These are phyloP conservation scores for Calonectria hongkongensis DNA, from an alignment of 2,329 filamentous ascomycete genomes.

Conservation along the genomic window DNA sequence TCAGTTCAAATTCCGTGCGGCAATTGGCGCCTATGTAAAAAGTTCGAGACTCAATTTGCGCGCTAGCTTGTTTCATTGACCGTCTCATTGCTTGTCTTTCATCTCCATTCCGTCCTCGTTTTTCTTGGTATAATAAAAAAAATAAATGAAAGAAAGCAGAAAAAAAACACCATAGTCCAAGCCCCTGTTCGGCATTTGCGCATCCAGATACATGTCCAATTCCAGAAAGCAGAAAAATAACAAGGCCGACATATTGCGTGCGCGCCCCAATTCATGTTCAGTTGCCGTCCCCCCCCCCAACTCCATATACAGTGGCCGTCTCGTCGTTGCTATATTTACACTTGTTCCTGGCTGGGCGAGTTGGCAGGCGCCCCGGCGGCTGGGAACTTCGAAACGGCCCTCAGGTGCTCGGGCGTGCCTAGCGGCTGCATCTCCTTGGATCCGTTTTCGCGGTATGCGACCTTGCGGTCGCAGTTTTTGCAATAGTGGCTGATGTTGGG, in stretches of 20 bases:
- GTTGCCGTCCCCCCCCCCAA: neutral
- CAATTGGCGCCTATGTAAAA: neutral
- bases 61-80: slow-evolving; percentile 20
- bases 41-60: slow-evolving; percentile 10
- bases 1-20: neutral
- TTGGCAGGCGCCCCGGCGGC: slow-evolving; percentile 25
- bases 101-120: neutral
- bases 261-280: neutral
- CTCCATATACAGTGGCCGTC: slow-evolving; percentile 23
- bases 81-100: slow-evolving; percentile 6
- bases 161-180: slow-evolving; percentile 2
- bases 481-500: slow-evolving; percentile 52
- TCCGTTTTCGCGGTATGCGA: slow-evolving; percentile 45
- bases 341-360: slow-evolving; percentile 23
- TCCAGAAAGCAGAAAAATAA: neutral
- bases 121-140: slow-evolving; percentile 13
- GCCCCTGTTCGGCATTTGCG: neutral
- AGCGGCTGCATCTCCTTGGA: slow-evolving; percentile 44
- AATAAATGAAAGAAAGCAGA: neutral
- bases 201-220: slow-evolving; percentile 4
- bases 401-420: slow-evolving; percentile 54
- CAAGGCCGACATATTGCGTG: neutral
- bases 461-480: slow-evolving; percentile 53
- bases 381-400: slow-evolving; percentile 51
- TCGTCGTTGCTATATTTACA: neutral